Base-by-base conservation (phyloP, 2,329 filamentous ascomycete genomes). In the Pseudopyrenochaeta lycopersici region DNA sequence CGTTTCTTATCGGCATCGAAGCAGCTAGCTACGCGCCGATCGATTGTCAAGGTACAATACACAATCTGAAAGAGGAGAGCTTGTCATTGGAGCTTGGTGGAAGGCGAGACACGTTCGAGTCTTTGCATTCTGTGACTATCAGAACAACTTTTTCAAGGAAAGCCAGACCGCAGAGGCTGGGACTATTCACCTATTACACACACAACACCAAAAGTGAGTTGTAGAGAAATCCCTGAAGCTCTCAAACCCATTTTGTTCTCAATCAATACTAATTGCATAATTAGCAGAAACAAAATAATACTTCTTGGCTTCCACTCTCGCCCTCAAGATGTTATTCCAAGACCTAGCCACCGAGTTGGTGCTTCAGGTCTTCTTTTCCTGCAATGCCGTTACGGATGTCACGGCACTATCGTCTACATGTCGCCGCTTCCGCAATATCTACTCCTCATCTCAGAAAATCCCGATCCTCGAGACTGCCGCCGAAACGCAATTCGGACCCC, bases 261-360 rank as follows among this genome's bases (percentile, higher is more conserved):
- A n/a, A 15, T 32, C 2, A 15, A 18, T 45, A 14, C 50, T 60
- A 41, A 60, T 36, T 14, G 17, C 14, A 10, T 2, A 54, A 40
- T 15, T 9, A 27, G 0, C n/a, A 45, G 41, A 15, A 32, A 47
- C 29, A 30, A 42, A n/a, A n/a, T n/a, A n/a, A n/a, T n/a, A n/a
- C n/a, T n/a, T n/a, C n/a, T n/a, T n/a, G 32, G 21, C 23, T 17
- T 6, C 38, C 7, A 42, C 39, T 44, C 40, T 10, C 27, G 54
- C 54, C 50, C 48, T 58, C 69, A 77, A 58, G 51, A 88, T 87
- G 84, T 65, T 78, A 46, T 78, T 87, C 74, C 77, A 83, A 62
- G 66, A 78, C 47, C 76, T 88, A 21, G 80, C 85, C 20, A 85
- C 82, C 64, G 85, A 88, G 75, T 79, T 87, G 49, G 64, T 87